Conservation (phyloP, 2,329 filamentous ascomycete genomes). For the Colletotrichum kahawae region DNA sequence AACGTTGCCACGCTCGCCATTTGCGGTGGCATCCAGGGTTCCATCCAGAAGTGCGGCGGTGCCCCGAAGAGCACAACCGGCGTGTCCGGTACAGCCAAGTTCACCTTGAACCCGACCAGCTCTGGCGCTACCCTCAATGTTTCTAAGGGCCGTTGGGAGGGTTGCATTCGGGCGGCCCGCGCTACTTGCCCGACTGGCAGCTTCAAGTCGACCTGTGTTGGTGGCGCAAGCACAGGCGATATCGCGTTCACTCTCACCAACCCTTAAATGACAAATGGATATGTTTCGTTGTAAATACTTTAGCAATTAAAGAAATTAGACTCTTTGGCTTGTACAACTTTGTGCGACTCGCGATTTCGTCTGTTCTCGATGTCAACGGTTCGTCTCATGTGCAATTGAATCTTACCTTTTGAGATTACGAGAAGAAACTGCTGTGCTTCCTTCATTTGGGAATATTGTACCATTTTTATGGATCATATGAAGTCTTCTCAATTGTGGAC, state of each 20-base stretch:
- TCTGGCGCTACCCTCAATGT: slow-evolving; percentile 55
- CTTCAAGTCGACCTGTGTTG: slow-evolving; percentile 49
- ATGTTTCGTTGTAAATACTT: neutral
- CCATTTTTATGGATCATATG: rapidly evolving
- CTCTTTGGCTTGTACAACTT: neutral
- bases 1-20: slow-evolving; percentile 52
- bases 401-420: neutral
- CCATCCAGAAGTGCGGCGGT: slow-evolving; percentile 47
- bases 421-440: neutral
- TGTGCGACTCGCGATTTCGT: neutral
- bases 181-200: slow-evolving; percentile 55
- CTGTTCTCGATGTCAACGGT: neutral
- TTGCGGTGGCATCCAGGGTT: slow-evolving; percentile 55
- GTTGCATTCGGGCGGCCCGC: slow-evolving; percentile 56
- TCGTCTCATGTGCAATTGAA: neutral
- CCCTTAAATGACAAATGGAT: neutral
- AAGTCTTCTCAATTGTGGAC: neutral
- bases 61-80: slow-evolving; percentile 47
- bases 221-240: slow-evolving; percentile 51
- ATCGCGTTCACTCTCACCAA: slow-evolving; percentile 43
- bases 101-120: slow-evolving; percentile 46
- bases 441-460: neutral
- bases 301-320: neutral
- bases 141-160: slow-evolving; percentile 57
- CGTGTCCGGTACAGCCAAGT: slow-evolving; percentile 50